Conservation (phyloP, 306 rosid genomes). For the Prunus davidiana region DNA sequence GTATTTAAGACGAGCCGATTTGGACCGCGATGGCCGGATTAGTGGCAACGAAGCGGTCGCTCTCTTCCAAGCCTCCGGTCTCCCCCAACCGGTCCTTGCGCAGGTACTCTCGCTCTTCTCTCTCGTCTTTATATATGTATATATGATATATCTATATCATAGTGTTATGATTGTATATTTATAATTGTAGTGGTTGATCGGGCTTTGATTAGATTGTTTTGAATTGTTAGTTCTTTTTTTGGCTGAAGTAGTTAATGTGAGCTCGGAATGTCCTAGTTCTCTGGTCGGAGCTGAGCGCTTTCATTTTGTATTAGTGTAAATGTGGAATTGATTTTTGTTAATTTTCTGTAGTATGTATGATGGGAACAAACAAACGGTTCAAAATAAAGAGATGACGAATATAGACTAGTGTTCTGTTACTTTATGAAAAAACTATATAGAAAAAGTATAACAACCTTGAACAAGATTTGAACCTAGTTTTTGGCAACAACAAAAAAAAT, state of each 20-base stretch:
- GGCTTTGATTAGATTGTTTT: conserved; percentile 21
- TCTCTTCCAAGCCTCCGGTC: conserved; percentile 92
- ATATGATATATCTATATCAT: neutral
- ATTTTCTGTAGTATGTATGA: neutral
- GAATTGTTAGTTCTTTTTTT: conserved; percentile 9
- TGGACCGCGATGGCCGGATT: conserved; percentile 93
- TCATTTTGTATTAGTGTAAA: neutral
- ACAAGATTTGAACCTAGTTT: no score
- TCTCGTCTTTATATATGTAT: neutral
- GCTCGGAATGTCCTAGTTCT: neutral
- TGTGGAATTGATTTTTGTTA: neutral
- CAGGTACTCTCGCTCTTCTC: conserved; percentile 45
- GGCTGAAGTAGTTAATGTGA: conserved; percentile 14
- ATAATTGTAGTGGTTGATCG: neutral
- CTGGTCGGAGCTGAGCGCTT: neutral
- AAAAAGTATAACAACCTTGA: no score
- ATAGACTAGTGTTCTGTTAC: neutral
- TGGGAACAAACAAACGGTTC: neutral
- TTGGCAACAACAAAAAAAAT: no score
- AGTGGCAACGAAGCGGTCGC: conserved; percentile 91
- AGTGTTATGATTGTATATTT: neutral
- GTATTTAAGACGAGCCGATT: conserved; percentile 88
- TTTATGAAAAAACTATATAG: neutral
- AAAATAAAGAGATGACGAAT: neutral
- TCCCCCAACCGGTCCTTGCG: conserved; percentile 78